Conservation (phyloP, 805 yeast genomes). For the Wickerhamiella kazuoi region DNA sequence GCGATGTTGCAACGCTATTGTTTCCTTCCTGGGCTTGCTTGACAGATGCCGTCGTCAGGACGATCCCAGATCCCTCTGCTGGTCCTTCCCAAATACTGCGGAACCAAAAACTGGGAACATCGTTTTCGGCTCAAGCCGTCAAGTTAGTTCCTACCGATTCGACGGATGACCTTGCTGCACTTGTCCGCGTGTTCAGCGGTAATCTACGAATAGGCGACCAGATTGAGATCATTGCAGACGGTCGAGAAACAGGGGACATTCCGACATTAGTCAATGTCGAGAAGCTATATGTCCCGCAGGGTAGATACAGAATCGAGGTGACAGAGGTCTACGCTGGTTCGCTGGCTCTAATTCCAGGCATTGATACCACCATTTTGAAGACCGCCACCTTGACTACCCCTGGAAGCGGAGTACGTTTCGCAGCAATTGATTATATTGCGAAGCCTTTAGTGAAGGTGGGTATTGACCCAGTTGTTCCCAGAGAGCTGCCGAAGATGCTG, state of each 20-base stretch:
- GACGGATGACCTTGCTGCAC: neutral
- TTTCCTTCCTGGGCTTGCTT: constrained; percentile 39
- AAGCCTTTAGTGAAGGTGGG: constrained; percentile 63
- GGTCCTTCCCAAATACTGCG: neutral
- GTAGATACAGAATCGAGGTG: constrained; percentile 47
- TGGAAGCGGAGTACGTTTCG: constrained; percentile 14
- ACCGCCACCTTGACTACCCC: constrained; percentile 29
- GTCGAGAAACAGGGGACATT: neutral
- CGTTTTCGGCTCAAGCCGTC: neutral
- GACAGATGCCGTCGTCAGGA: neutral
- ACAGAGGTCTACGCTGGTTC: constrained; percentile 42
- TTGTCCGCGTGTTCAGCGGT: neutral
- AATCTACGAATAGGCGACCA: neutral
- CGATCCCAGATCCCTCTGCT: neutral
- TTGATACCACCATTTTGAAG: constrained; percentile 38
- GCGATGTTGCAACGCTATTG: constrained; percentile 33
- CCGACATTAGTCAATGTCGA: constrained; percentile 11
- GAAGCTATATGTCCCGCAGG: constrained; percentile 36
- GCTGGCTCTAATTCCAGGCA: constrained; percentile 50
- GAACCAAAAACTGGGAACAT: neutral
- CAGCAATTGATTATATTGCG: constrained; percentile 28
- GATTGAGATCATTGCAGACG: neutral
- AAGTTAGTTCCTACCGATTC: neutral
- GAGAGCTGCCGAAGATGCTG: constrained; percentile 55
- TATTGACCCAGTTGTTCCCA: constrained; percentile 62